Evolutionary conservation across 805 yeast species (phyloP).

Genomic region (Metschnikowia sp.): DNA sequence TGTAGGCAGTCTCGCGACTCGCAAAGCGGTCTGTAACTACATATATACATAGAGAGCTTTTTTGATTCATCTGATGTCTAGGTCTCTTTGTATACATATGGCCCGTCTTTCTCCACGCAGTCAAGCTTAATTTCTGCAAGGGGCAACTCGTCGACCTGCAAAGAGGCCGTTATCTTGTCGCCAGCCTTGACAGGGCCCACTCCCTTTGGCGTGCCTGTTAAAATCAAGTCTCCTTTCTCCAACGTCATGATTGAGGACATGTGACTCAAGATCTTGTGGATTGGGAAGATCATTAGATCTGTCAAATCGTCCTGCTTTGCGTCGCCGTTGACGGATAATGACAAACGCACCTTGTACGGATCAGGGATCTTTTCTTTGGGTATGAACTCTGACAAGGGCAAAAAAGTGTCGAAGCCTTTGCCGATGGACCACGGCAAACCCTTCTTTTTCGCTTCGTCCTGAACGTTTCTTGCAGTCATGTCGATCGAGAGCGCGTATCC

Average conservation of each 20-base stretch:
- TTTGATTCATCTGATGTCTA: not conserved
- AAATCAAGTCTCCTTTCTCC: constrained; percentile 82
- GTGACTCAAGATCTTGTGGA: constrained; percentile 73
- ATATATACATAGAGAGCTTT: not conserved
- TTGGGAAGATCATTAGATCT: constrained; percentile 80
- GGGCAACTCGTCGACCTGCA: constrained; percentile 52
- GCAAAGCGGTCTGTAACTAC: no score
- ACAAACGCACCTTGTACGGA: constrained; percentile 66
- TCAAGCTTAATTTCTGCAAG: constrained; percentile 49
- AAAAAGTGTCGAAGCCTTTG: constrained; percentile 94
- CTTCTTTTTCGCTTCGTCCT: constrained; percentile 87
- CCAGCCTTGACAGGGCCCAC: constrained; percentile 86
- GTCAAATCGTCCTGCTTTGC: constrained; percentile 72
- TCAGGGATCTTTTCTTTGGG: constrained; percentile 63
- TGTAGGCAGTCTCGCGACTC: no score
- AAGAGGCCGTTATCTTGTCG: constrained; percentile 65
- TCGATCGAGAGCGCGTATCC: constrained; percentile 92
- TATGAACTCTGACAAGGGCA: constrained; percentile 78
- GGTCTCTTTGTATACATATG: constrained; percentile 34
- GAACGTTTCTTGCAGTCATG: constrained; percentile 94
- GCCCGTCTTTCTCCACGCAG: constrained; percentile 52
- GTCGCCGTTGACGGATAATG: constrained; percentile 67
- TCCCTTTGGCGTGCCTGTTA: constrained; percentile 98
- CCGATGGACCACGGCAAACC: constrained; percentile 97
- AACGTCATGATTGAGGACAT: constrained; percentile 90